phyloP scores from a whole-genome alignment of 352 stramenopile genomes.

The Pelagophyceae sp. region DNA sequence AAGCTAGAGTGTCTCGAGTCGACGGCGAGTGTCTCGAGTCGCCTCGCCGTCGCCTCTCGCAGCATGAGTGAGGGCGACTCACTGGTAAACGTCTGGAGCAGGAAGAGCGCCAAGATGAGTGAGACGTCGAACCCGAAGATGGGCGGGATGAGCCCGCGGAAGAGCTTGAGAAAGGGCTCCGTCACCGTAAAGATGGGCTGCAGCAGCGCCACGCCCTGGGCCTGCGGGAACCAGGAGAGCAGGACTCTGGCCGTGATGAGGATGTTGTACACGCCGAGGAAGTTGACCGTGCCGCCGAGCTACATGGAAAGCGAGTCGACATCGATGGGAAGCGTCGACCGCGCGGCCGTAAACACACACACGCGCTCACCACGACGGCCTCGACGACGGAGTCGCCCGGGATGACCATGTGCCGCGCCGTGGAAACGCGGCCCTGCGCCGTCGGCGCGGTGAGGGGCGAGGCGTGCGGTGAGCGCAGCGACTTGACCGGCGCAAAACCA shows the following conservation, averaged over 20 bases:
- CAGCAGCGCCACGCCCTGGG: neutral
- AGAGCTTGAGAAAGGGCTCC: slow-evolving; percentile 14
- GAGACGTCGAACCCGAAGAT: slow-evolving; percentile 8
- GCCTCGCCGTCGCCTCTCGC: too few species aligned
- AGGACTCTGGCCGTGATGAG: slow-evolving; percentile 4
- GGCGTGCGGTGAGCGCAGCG: too few species aligned
- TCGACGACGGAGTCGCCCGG: neutral
- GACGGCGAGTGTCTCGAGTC: too few species aligned
- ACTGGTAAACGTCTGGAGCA: neutral
- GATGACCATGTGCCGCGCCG: neutral
- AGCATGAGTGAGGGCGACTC: too few species aligned
- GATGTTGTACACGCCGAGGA: slow-evolving; percentile 11
- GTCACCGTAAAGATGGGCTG: slow-evolving; percentile 18
- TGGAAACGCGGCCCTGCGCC: too few species aligned
- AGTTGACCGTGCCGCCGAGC: slow-evolving; percentile 7
- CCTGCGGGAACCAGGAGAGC: slow-evolving; percentile 14
- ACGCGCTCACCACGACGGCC: too few species aligned
- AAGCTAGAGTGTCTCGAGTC: too few species aligned
- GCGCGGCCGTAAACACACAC: too few species aligned
- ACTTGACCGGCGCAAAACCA: too few species aligned
- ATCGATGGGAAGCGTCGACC: too few species aligned
- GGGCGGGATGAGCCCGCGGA: neutral
- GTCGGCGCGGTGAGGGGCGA: too few species aligned
- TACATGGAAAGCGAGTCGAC: neutral
- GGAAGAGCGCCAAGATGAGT: neutral